phyloP scores from a whole-genome alignment of 1,284 basidiomycete genomes.

The Rhodotorula sp. region DNA sequence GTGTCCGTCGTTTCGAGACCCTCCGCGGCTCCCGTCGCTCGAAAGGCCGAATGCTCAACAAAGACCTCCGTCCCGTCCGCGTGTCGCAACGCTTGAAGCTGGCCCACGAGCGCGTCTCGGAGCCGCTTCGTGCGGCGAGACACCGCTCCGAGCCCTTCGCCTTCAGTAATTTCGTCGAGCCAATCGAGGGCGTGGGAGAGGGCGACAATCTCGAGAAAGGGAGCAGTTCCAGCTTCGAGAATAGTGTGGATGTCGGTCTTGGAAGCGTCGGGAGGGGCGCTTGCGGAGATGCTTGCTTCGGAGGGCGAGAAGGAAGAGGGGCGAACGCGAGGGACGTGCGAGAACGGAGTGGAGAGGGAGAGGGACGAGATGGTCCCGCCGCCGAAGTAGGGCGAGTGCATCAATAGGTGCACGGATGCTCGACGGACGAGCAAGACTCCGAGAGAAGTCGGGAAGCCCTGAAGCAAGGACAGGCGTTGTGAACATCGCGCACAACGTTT shows the following conservation, averaged over 20 bases:
- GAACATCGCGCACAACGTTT: too few relatives aligned
- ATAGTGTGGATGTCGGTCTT: slow-evolving; percentile 17
- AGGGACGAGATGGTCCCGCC: slow-evolving; percentile 77
- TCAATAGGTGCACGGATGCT: slow-evolving; percentile 59
- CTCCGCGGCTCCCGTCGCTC: background rate
- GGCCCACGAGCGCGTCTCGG: slow-evolving; percentile 52
- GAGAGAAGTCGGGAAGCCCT: slow-evolving; percentile 76
- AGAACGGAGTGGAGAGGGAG: slow-evolving; percentile 61
- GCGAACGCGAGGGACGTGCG: slow-evolving; percentile 23
- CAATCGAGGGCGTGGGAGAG: slow-evolving; percentile 68
- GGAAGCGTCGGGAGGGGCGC: background rate
- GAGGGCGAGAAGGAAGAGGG: background rate
- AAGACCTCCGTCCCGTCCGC: slow-evolving; percentile 35
- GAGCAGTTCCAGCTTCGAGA: slow-evolving; percentile 72
- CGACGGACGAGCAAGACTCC: slow-evolving; percentile 73
- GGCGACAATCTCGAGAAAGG: slow-evolving; percentile 69
- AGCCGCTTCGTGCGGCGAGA: slow-evolving; percentile 58
- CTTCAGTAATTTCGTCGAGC: slow-evolving; percentile 54
- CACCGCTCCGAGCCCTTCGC: slow-evolving; percentile 62
- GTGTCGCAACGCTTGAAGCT: slow-evolving; percentile 53
- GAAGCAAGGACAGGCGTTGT: background rate
- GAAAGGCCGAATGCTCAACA: slow-evolving; percentile 16
- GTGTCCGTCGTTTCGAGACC: slow-evolving; percentile 51
- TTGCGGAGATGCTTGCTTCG: background rate
- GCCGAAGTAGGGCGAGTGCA: slow-evolving; percentile 70